Evolutionary conservation across 225 moss, liverwort and hornwort species (phyloP).

Genomic region (Polytrichum commune): DNA sequence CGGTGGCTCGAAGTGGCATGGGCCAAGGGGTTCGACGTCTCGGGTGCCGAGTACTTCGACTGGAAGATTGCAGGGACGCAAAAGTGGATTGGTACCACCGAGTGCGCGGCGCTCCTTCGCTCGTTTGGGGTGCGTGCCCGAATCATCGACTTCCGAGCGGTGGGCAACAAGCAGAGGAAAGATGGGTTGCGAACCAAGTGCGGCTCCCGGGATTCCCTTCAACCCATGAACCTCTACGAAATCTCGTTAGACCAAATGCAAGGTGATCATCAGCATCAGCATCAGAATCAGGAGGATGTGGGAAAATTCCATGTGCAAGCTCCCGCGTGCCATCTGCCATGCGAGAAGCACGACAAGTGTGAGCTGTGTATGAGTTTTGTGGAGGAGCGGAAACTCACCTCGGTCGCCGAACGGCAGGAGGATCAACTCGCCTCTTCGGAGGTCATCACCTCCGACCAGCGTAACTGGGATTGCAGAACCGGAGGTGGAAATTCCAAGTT

Average conservation of each 20-base stretch:
- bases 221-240: constrained; percentile 1
- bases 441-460: constrained; percentile 20
- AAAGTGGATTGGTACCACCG: constrained; percentile 82
- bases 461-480: constrained; percentile 7
- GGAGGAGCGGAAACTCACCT: constrained; percentile 21
- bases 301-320: neutral
- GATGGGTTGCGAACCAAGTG: constrained; percentile 16
- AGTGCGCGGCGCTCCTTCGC: constrained; percentile 69
- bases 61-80: constrained; percentile 61
- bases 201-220: constrained; percentile 2
- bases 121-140: constrained; percentile 66
- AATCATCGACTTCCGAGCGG: constrained; percentile 58
- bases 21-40: constrained; percentile 53
- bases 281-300: neutral
- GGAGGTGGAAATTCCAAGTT: constrained; percentile 21
- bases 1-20: constrained; percentile 76
- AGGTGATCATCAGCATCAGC: neutral
- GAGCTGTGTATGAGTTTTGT: constrained; percentile 21
- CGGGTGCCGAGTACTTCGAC: constrained; percentile 56
- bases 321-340: constrained; percentile 13
- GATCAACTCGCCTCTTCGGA: neutral
- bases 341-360: constrained; percentile 10
- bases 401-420: constrained; percentile 25
- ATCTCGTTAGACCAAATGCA: neutral
- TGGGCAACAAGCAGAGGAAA: constrained; percentile 28